A percentile compares a stretch with the other conserved stretches of the same genome.
Conservation (phyloP, 352 stramenopile genomes). For the Phytophthora melonis region DNA sequence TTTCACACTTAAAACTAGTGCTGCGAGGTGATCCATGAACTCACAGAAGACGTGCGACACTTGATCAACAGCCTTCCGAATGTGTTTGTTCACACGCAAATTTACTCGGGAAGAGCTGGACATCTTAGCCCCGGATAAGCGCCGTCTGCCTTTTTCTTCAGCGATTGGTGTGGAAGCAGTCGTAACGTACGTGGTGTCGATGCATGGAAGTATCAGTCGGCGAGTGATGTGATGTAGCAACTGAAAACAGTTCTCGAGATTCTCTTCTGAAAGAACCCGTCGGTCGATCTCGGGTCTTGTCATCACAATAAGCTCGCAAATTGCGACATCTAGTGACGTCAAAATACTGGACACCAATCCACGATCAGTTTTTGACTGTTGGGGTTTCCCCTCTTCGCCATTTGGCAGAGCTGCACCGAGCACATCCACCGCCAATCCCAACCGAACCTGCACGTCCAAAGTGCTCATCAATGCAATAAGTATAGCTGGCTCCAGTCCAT, state of each 20-base stretch:
- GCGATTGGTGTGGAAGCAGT: slow-evolving; percentile 19
- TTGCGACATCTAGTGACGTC: slow-evolving; percentile 67
- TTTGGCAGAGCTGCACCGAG: slow-evolving; percentile 53
- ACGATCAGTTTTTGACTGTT: slow-evolving; percentile 21
- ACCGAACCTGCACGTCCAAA: slow-evolving; percentile 72
- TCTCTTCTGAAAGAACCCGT: slow-evolving; percentile 81
- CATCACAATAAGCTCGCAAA: slow-evolving; percentile 82
- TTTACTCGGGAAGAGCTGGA: slow-evolving; percentile 43
- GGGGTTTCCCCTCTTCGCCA: slow-evolving; percentile 3
- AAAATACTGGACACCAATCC: slow-evolving; percentile 25
- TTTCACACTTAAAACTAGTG: slow-evolving; percentile 69
- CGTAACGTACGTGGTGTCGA: slow-evolving; percentile 66
- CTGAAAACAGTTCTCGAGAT: slow-evolving; percentile 82
- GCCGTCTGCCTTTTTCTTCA: slow-evolving; percentile 21
- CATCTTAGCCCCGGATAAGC: slow-evolving; percentile 21
- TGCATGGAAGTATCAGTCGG: slow-evolving; percentile 67
- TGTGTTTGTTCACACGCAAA: slow-evolving; percentile 58
- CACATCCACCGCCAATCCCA: slow-evolving; percentile 72
- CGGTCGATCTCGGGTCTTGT: slow-evolving; percentile 74
- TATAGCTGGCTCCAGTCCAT: slow-evolving; percentile 61
- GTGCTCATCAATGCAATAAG: slow-evolving; percentile 61
- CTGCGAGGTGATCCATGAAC: slow-evolving; percentile 76
- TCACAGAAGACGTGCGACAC: slow-evolving; percentile 73
- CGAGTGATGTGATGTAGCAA: slow-evolving; percentile 70
- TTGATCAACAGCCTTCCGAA: slow-evolving; percentile 63